Base-by-base conservation (phyloP, 345 rosid species). In the Dimocarpus longan region DNA sequence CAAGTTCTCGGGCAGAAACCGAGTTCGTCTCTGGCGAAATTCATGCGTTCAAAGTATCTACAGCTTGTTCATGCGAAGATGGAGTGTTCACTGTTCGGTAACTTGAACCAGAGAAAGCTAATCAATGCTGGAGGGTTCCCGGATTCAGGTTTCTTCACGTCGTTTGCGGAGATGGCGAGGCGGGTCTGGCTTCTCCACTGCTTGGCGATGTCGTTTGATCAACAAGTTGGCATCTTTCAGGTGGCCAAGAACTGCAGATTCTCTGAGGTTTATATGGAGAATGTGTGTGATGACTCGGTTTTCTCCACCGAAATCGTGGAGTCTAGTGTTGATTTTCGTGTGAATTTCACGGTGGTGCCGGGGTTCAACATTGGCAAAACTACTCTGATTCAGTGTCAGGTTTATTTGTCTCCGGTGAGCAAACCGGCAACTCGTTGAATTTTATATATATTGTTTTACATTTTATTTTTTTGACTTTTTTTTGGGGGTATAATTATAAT, bases 41-140 rank as follows among this genome's bases (percentile, higher is more conserved):
- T 94, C 75, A 75, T 83, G 22, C 85, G 91, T 19, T 80, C 79
- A 10, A 96, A 91, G 90, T 96, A 96, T 73, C 84, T 85, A 62
- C 87, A 80, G 48, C 87, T 96, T 2, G 93, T 96, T 0, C 99
- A 96, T 84, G 95, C 98, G 52, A 96, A 94, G 81, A 93, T 96
- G 99, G 99, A 96, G 84, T 93, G 97, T 56, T 94, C 98, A 1
- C 87, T 96, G 73, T 96, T 94, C 71, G 92, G 97, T 37, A 96
- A 91, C 77, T 81, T 93, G 89, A 91, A 85, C 90, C 97, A 90
- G 85, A 84, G 99, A 82, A 96, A 96, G 83, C 71, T 87, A 39
- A 84, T 96, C 56, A 91, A 67, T 59, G 85, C 91, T 43, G 95
- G 97, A 24, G 95, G 90, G 72, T 88, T 84, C 78, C 94, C 99